Evolutionary conservation across 164 flowering plant species (phyloP).

Genomic region (Malania oleifera): DNA sequence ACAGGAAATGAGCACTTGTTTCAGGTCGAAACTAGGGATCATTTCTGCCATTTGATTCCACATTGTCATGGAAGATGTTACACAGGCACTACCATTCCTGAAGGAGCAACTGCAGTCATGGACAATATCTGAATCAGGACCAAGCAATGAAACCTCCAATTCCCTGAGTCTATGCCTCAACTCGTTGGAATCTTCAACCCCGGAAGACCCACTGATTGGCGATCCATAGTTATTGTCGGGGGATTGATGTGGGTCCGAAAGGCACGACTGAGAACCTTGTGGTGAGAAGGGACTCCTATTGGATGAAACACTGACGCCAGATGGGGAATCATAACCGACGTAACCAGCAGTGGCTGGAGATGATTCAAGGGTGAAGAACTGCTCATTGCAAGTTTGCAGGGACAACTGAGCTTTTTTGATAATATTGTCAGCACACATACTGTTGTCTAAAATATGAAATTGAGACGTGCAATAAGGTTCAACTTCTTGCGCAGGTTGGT

Average conservation of each 20-base stretch:
- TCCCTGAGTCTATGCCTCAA: constrained; percentile 31
- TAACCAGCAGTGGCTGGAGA: constrained; percentile 23
- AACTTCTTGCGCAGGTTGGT: constrained; percentile 28
- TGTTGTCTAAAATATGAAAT: constrained; percentile 32
- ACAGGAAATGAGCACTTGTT: constrained; percentile 30
- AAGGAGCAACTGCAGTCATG: constrained; percentile 27
- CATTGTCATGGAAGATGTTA: constrained; percentile 10
- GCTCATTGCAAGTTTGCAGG: constrained; percentile 23
- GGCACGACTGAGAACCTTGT: constrained; percentile 42
- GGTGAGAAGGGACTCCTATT: constrained; percentile 41
- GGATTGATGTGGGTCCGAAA: constrained; percentile 42
- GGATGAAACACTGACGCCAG: constrained; percentile 36
- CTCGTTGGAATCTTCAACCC: constrained; percentile 28
- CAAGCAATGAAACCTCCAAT: constrained; percentile 30
- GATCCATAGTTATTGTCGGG: constrained; percentile 44
- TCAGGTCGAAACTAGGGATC: constrained; percentile 33
- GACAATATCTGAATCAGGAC: constrained; percentile 33
- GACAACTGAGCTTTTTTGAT: constrained; percentile 27
- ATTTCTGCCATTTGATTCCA: constrained; percentile 24
- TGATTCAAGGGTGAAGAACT: constrained; percentile 50
- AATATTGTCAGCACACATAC: constrained; percentile 11
- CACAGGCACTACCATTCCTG: constrained; percentile 8
- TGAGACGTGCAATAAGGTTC: constrained; percentile 24
- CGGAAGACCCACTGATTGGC: constrained; percentile 44
- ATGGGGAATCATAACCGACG: constrained; percentile 34